Evolutionary conservation across 306 rosid species (phyloP).

Genomic region (Clitoria ternatea): DNA sequence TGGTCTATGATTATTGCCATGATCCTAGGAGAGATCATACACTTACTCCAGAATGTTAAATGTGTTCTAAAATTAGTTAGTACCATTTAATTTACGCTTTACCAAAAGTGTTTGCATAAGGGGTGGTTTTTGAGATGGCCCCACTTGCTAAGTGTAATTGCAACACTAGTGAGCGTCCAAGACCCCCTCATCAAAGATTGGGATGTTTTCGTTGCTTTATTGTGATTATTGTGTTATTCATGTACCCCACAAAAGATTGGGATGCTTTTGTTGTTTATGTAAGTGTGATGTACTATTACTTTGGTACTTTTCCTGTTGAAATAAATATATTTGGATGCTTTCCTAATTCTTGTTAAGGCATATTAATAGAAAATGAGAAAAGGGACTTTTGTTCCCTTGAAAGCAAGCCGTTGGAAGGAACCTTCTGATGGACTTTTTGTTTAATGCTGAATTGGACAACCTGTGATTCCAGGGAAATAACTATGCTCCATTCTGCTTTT

Average conservation of each 20-base stretch:
- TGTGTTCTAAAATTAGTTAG: conserved; percentile 3
- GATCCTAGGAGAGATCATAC: conserved; percentile 78
- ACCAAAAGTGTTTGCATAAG: background rate
- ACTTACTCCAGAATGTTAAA: conserved; percentile 69
- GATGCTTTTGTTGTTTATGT: conserved; percentile 23
- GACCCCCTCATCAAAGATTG: conserved; percentile 2
- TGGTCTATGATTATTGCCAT: conserved; percentile 74
- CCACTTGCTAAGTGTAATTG: conserved; percentile 31
- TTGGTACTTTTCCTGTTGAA: conserved; percentile 10
- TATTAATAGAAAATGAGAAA: conserved; percentile 16
- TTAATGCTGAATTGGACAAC: conserved; percentile 18
- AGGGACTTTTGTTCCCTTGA: conserved; percentile 17
- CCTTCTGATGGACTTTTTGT: conserved; percentile 21
- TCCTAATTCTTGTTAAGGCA: conserved; percentile 13
- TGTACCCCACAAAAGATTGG: conserved; percentile 6
- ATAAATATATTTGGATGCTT: conserved; percentile 29
- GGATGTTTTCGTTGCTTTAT: conserved; percentile 16
- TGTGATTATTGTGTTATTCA: conserved; percentile 10
- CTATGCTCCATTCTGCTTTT: background rate
- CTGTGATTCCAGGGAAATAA: conserved; percentile 1
- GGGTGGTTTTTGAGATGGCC: conserved; percentile 52
- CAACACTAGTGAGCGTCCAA: conserved; percentile 56
- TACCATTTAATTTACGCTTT: background rate
- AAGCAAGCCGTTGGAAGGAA: conserved; percentile 21
- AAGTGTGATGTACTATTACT: background rate